Base-by-base conservation (phyloP, 1,284 basidiomycete genomes). In the Leucoagaricus sp. region DNA sequence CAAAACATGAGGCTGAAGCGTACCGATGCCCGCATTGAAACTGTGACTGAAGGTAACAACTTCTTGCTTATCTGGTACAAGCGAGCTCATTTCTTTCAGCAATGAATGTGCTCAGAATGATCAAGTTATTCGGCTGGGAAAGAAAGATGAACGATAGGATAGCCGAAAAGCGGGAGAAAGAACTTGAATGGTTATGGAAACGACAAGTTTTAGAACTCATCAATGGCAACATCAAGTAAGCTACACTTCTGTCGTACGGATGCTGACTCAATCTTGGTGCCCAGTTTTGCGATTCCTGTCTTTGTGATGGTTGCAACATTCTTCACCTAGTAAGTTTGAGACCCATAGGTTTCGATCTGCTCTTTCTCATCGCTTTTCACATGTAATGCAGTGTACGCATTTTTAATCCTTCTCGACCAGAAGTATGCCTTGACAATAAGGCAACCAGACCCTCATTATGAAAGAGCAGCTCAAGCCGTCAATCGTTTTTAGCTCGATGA, bases 61-160 rank as follows among this genome's bases (percentile, higher is more conserved):
- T 59, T 55, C 67, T 59, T 38, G 42, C 47, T 9, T 50, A 31
- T 44, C 26, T 15, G 31, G 34, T 61, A 42, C 8, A 34, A 44
- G 17, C 21, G 40, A 36, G n/a, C 31, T 29, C 29, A 31, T 26
- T n/a, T 6, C 60, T 19, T 15, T 28, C 42, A 80, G 78, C 72
- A 6, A 71, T 81, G 71, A 80, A 71, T 60, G 72, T 82, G 6
- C 60, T 83, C n/a, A 72, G 85, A 19, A 86, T 87, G 79, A 72
- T 87, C 67, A 90, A 90, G 69, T 78, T 89, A 61, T 89, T 91
- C 62, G 87, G 83, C 2, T 89, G 86, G 86, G 86, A 88, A 62
- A 69, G 69, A n/a, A 77, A 79, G 58, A 80, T 85, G 70, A 73
- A 77, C 36, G 67, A 75, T 15, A 72, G 76, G 29, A 76, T 88